Evolutionary conservation across 192 early-diverging fungal species (phyloP), one percentile per base, ranked within the genome.

Genomic region (Piromyces finnis): DNA sequence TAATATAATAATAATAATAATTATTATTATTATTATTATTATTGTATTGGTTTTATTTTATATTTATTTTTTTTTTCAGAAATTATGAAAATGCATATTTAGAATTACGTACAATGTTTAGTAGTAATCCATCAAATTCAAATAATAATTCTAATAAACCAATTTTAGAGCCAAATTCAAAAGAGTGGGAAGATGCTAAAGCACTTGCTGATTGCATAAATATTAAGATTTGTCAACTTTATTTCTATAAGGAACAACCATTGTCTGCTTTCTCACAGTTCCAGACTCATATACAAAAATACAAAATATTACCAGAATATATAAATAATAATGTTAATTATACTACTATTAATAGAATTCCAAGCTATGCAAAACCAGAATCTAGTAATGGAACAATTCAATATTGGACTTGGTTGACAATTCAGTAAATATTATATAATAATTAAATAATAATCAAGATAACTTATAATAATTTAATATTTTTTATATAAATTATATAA

Each of bases 401-500:
- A 79, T 96, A 94, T 83, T 96, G 95, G 95, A 84, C 89, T 12
- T 96, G 94, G 94, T 86, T 91, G 12, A 88, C 90, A 11, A 93
- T 90, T 35, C 94, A 95, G 86, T 95, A 85, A 79, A 85, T 83
- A n/a, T n/a, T n/a, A n/a, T n/a, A n/a, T n/a, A n/a, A n/a, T n/a
- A n/a, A n/a, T n/a, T n/a, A n/a, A n/a, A n/a, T n/a, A n/a, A n/a
- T n/a, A n/a, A n/a, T n/a, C n/a, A n/a, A n/a, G n/a, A n/a, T n/a
- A n/a, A n/a, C n/a, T n/a, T n/a, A n/a, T n/a, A n/a, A n/a, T n/a
- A n/a, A n/a, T n/a, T n/a, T n/a, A n/a, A n/a, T n/a, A n/a, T n/a
- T n/a, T n/a, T n/a, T n/a, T n/a, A n/a, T n/a, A n/a, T 51, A 22
- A 14, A 22, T 5, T 51, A 51, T 14, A 22, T 51, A 51, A 51